These are phyloP conservation scores for Aspergillus quadricinctus DNA, from an alignment of 2,329 filamentous ascomycete species.

Conservation along the genomic window DNA sequence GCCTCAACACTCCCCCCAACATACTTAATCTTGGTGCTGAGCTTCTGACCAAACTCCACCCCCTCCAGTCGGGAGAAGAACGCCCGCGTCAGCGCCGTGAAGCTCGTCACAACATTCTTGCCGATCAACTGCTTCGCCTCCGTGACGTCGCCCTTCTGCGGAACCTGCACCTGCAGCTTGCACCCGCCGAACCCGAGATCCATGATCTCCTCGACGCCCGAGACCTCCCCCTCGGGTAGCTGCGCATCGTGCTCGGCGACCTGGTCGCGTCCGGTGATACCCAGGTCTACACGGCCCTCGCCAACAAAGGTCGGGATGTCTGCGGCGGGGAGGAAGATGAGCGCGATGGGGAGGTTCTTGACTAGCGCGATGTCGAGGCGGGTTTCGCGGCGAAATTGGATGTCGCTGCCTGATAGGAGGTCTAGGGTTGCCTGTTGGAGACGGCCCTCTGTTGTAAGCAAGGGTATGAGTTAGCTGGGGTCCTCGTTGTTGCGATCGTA, in stretches of 20 bases:
- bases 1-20: constrained; percentile 96
- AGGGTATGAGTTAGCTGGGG: constrained; percentile 6
- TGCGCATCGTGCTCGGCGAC: constrained; percentile 80
- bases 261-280: constrained; percentile 91
- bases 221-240: constrained; percentile 32
- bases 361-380: constrained; percentile 96
- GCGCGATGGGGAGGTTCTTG: constrained; percentile 91
- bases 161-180: constrained; percentile 95
- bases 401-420: constrained; percentile 87
- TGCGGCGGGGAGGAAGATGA: constrained; percentile 93
- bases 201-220: constrained; percentile 77
- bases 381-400: constrained; percentile 92
- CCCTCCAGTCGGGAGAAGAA: constrained; percentile 80
- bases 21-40: constrained; percentile 86
- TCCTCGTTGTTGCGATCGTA: constrained; percentile 1
- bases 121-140: constrained; percentile 76
- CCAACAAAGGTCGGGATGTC: constrained; percentile 98
- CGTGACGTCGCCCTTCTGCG: constrained; percentile 70
- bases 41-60: constrained; percentile 21
- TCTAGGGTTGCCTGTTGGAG: constrained; percentile 84
- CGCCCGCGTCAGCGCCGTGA: constrained; percentile 74
- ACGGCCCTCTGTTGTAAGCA: constrained; percentile 67
- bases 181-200: constrained; percentile 88
- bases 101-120: constrained; percentile 92
- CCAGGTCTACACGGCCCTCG: constrained; percentile 86